phyloP scores from a whole-genome alignment of 371 early-diverging fungal species.

The Rhizopus stolonifer region DNA sequence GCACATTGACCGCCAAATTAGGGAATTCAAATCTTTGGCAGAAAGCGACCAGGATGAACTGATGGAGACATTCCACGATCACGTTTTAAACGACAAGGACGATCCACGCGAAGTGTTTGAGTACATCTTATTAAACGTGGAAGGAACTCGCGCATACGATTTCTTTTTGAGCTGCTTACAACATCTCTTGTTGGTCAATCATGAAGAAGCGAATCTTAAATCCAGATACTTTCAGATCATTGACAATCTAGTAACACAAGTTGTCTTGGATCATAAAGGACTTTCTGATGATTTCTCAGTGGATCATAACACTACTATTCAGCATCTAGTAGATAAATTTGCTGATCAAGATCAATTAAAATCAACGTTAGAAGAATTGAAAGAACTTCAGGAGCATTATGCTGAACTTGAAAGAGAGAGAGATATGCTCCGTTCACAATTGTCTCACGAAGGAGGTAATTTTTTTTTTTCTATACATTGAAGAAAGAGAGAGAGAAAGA shows the following conservation, averaged over 20 bases:
- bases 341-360: slow-evolving; percentile 76
- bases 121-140: slow-evolving; percentile 70
- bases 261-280: slow-evolving; percentile 79
- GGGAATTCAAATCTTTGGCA: slow-evolving; percentile 68
- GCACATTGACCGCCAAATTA: slow-evolving; percentile 71
- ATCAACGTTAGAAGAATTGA: slow-evolving; percentile 65
- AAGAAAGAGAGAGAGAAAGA: not conserved
- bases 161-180: slow-evolving; percentile 79
- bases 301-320: slow-evolving; percentile 67
- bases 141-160: slow-evolving; percentile 75
- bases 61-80: slow-evolving; percentile 75
- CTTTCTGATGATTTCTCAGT: slow-evolving; percentile 65
- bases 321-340: slow-evolving; percentile 73
- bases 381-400: slow-evolving; percentile 45
- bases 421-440: slow-evolving; percentile 52
- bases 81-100: slow-evolving; percentile 71
- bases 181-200: slow-evolving; percentile 68
- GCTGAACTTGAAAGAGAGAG: slow-evolving; percentile 39
- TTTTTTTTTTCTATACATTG: too few relatives aligned
- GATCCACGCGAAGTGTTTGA: slow-evolving; percentile 83
- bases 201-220: slow-evolving; percentile 60
- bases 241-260: slow-evolving; percentile 77
- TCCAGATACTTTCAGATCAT: slow-evolving; percentile 79
- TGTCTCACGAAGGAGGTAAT: slow-evolving; percentile 36
- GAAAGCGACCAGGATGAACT: slow-evolving; percentile 81